Evolutionary conservation across 768 basidiomycete genomes (phyloP).

Genomic region (Dentipellis fragilis): DNA sequence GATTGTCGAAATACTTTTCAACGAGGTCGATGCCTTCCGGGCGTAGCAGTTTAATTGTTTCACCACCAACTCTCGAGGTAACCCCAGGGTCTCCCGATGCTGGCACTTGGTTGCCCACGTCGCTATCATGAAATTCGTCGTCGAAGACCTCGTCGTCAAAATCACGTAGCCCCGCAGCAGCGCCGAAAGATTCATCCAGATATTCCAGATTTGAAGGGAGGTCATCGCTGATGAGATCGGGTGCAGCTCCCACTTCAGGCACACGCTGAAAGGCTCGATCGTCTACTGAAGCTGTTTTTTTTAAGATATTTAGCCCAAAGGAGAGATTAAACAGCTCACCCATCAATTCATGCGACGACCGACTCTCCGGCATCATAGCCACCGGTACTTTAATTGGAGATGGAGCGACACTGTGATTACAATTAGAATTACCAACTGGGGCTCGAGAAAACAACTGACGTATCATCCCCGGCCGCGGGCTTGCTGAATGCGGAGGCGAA

Average conservation of each 20-base stretch:
- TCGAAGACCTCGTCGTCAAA: constrained; percentile 65
- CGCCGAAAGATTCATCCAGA: constrained; percentile 71
- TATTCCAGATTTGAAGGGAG: constrained; percentile 85
- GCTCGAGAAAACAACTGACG: constrained; percentile 10
- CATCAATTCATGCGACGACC: constrained; percentile 15
- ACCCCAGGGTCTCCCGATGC: constrained; percentile 20
- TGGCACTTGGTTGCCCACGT: neutral
- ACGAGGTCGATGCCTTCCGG: constrained; percentile 52
- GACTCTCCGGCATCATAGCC: too few species aligned
- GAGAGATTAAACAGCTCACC: constrained; percentile 12
- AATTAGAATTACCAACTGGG: neutral
- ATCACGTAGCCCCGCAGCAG: constrained; percentile 67
- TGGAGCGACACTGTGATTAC: neutral
- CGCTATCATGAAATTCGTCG: constrained; percentile 38
- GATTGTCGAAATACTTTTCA: constrained; percentile 64
- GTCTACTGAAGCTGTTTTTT: constrained; percentile 56
- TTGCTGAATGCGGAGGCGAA: constrained; percentile 34
- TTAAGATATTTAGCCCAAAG: neutral
- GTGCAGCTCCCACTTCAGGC: constrained; percentile 68
- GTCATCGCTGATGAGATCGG: constrained; percentile 89
- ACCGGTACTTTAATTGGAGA: too few species aligned
- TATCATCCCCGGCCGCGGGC: constrained; percentile 18
- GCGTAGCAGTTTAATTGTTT: constrained; percentile 74
- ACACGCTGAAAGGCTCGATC: constrained; percentile 68
- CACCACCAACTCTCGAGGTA: constrained; percentile 63